Evolutionary conservation across 2,329 filamentous ascomycete genomes (phyloP).

Genomic region (Colletotrichum siamense): DNA sequence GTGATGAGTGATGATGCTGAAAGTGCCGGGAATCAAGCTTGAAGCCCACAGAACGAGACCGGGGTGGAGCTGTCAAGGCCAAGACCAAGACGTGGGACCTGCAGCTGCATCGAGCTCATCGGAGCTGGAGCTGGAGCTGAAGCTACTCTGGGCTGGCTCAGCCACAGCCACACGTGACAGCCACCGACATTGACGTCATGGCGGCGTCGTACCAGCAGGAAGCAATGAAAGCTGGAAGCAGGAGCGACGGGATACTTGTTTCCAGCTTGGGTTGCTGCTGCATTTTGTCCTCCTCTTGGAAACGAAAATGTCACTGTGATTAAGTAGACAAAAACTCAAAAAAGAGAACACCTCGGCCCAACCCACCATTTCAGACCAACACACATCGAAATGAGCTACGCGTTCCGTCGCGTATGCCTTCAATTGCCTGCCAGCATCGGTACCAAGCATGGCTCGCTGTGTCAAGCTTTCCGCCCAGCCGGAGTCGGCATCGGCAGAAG

Average conservation of each 20-base stretch:
- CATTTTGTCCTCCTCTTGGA: not conserved
- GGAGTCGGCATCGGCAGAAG: constrained; percentile 11
- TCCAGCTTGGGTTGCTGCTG: not conserved
- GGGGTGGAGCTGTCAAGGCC: not conserved
- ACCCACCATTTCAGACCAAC: not conserved
- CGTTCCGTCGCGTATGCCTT: constrained; percentile 24
- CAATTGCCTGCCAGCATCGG: constrained; percentile 18
- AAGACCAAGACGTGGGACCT: not conserved
- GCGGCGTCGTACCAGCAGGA: not conserved
- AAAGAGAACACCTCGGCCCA: not conserved
- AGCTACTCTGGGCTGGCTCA: not conserved
- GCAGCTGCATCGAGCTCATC: not conserved
- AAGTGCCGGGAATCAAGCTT: not conserved
- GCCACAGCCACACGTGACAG: not conserved
- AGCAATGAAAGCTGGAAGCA: not conserved
- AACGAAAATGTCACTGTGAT: not conserved
- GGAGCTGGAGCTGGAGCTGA: not conserved
- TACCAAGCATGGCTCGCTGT: constrained; percentile 4
- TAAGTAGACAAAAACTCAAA: not conserved
- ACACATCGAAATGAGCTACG: constrained; percentile 23
- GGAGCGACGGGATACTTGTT: not conserved
- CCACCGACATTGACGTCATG: constrained; percentile 4
- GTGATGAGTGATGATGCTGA: not conserved
- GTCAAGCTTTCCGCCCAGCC: constrained; percentile 21
- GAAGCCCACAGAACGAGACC: not conserved